A percentile compares a stretch with the other conserved stretches of the same genome.
These are phyloP conservation scores for Saksenaea vasiformis DNA, from an alignment of 371 early-diverging fungal genomes.

Conservation along the genomic window DNA sequence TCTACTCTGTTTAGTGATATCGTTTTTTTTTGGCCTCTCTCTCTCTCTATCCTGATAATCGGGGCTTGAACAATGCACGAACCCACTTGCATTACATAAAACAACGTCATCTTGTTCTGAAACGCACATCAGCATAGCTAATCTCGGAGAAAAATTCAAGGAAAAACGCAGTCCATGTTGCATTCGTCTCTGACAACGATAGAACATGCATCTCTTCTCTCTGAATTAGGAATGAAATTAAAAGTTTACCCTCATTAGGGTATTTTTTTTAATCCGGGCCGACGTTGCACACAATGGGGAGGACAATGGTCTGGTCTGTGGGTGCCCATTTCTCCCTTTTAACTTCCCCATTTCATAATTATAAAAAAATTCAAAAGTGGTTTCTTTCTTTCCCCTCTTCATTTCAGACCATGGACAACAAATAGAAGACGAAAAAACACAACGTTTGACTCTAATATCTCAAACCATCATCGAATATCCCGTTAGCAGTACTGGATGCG, in stretches of 20 bases:
- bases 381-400: too few species aligned
- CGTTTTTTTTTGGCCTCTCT: too few species aligned
- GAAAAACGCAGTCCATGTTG: too few species aligned
- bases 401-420: too few species aligned
- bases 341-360: background rate
- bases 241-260: background rate
- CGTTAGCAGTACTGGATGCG: too few species aligned
- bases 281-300: conserved; percentile 1
- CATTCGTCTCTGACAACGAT: too few species aligned
- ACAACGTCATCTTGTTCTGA: background rate
- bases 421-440: too few species aligned
- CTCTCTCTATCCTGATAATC: background rate
- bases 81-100: background rate
- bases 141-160: background rate
- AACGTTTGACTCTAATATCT: too few species aligned
- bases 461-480: too few species aligned
- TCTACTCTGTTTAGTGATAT: background rate
- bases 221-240: background rate
- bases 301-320: conserved; percentile 6
- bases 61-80: conserved; percentile 4
- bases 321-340: background rate
- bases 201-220: background rate
- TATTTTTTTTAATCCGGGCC: background rate
- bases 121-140: background rate
- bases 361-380: background rate